Base-by-base conservation (phyloP, 371 early-diverging fungal species). In the Lichtheimia ornata region DNA sequence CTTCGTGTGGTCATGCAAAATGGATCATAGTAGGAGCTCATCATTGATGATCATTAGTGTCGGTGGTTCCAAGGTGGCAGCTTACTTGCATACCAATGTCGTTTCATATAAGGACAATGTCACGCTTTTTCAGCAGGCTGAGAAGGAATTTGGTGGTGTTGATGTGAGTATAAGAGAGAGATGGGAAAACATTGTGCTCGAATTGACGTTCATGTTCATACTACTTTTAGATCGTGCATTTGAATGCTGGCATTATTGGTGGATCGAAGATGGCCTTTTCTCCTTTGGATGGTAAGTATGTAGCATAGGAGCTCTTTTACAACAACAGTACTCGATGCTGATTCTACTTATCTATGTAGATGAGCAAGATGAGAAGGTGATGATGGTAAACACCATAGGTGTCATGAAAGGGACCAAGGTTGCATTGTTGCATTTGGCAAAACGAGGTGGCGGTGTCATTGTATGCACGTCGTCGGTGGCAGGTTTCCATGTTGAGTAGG, bases 361-460 rank as follows among this genome's bases (percentile, higher is more conserved):
- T 28, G 42, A 22, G 3, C 28, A 18, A 5, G 35, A 56, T 30
- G 18, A 41, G 63, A 75, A 70, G 9, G 85, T 86, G 15, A 61
- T 93, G 7, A 77, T 86, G 56, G 77, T 91, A 54, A 90, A 93
- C 70, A 63, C 88, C 3, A 80, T 71, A 3, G 84, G 86, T 20
- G 87, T 91, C 5, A 79, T 93, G 51, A 77, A 87, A 49, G 74
- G 76, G 0, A 77, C 70, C 22, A 76, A 77, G 57, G 72, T 79
- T 4, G 77, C 77, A 28, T 42, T 72, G 9, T 56, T 77, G 17
- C 70, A 74, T 61, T 58, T 79, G 62, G 66, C 71, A 5, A 74
- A 73, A 22, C 61, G 73, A 17, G 75, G 75, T 17, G 75, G 82
- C 15, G 79, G 75, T 28, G 74, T 74, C 6, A 84, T 87, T 57